Percentiles rank a stretch among this genome's conserved stretches.
These are phyloP conservation scores for Codiaeum variegatum DNA, from an alignment of 441 rosid genomes.

Conservation along the genomic window DNA sequence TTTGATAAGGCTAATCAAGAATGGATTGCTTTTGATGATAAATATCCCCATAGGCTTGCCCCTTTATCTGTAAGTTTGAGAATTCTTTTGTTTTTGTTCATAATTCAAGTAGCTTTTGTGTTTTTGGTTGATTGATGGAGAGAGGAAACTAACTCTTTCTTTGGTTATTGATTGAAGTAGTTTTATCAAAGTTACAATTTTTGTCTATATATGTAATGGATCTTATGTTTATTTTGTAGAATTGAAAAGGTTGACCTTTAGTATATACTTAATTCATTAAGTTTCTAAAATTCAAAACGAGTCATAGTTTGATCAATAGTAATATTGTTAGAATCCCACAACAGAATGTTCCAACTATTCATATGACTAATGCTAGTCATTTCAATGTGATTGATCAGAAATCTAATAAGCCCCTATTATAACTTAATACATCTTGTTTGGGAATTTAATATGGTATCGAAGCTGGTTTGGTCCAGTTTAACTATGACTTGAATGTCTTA, in stretches of 20 bases:
- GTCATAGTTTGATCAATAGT: background rate
- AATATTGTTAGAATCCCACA: no score
- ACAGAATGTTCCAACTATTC: no score
- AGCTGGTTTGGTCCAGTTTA: no score
- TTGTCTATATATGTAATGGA: background rate
- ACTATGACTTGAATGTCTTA: no score
- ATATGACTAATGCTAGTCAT: no score
- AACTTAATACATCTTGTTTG: no score
- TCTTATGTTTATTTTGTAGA: background rate
- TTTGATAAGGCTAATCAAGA: slow-evolving; percentile 48
- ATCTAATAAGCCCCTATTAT: no score
- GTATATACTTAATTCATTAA: background rate
- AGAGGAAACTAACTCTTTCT: background rate
- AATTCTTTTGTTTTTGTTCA: background rate
- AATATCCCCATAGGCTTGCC: slow-evolving; percentile 86
- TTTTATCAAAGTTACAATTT: background rate
- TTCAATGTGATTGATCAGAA: no score
- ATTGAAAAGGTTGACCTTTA: background rate
- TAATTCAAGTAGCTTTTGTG: slow-evolving; percentile 7
- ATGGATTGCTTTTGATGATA: slow-evolving; percentile 86
- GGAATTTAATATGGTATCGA: no score
- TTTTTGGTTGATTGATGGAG: slow-evolving; percentile 8
- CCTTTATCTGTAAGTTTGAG: slow-evolving; percentile 62
- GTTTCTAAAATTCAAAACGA: background rate
- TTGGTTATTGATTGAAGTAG: slow-evolving; percentile 3